A percentile compares a stretch with the other conserved stretches of the same genome.
Evolutionary conservation across 2,329 filamentous ascomycete genomes (phyloP).

Genomic region (Aspergillus thermomutatus): DNA sequence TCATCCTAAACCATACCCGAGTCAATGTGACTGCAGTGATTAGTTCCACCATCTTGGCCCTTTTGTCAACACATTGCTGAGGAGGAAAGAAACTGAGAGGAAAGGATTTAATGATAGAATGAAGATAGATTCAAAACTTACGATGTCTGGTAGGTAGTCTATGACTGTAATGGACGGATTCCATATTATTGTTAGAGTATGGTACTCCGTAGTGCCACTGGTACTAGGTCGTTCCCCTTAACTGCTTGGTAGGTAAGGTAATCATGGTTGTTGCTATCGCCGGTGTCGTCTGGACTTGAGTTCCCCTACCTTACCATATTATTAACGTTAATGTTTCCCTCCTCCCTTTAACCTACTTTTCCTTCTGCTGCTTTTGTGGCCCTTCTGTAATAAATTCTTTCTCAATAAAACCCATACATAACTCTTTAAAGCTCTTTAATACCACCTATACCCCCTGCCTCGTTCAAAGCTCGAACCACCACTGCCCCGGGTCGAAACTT

Average conservation of each 20-base stretch:
- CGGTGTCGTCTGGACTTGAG: neutral
- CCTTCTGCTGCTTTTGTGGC: neutral
- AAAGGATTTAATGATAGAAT: neutral
- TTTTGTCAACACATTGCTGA: neutral
- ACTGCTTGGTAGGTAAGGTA: neutral
- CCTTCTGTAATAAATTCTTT: neutral
- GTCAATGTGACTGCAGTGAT: neutral
- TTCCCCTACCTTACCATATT: neutral
- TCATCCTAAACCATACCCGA: neutral
- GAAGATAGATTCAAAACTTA: neutral
- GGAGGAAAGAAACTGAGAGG: neutral
- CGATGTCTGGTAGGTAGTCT: no score
- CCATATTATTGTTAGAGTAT: conserved; percentile 7
- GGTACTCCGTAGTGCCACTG: neutral
- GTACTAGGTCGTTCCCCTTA: neutral
- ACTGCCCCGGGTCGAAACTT: conserved; percentile 18
- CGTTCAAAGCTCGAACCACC: conserved; percentile 13
- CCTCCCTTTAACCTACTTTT: neutral
- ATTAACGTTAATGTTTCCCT: neutral
- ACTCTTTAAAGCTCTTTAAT: conserved; percentile 3
- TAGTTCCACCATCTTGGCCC: neutral
- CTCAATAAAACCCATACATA: neutral
- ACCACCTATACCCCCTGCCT: conserved; percentile 10
- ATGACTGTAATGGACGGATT: conserved; percentile 1
- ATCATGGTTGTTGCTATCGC: neutral